Evolutionary conservation across 306 rosid species (phyloP), one percentile per base, ranked within the genome.

Genomic region (Inga laurina): DNA sequence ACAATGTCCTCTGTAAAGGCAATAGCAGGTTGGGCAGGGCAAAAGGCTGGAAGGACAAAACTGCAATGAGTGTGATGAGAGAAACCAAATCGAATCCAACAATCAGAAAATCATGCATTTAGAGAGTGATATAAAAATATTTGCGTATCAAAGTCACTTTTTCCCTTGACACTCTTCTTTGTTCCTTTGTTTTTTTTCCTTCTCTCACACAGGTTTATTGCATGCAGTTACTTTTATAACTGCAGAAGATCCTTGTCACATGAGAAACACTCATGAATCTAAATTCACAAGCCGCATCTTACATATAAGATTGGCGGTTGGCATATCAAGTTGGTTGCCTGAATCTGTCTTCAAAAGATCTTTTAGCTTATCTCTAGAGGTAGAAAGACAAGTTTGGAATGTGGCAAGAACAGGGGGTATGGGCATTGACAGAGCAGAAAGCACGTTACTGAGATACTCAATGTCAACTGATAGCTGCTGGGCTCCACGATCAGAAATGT

Each of bases 401-500:
- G 99, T 91, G 51, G 91, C 88, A 4, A 97, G 93, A 41, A 91
- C 94, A 1, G 84, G 88, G 4, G 99, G 97, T 57, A 90, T 91
- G 70, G 96, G 93, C 99, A 94, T 94, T 67, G 99, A 94, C 19
- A 97, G 79, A 34, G 99, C 99, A 1, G 97, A 91, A 22, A 97
- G 97, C 82, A 97, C 99, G 13, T 94, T 97, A 49, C 97, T 94
- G 13, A 94, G 95, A 90, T 92, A 97, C 82, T 97, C 98, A 12
- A 97, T 89, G 75, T 97, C 99, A 45, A 91, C 99, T 3, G 99
- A 87, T 37, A 97, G 88, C 88, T 97, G 99, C 77, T 91, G 95
- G 0, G 98, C 95, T 64, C 97, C 99, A 4, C 97, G 95, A 71
- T 97, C 99, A 12, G 98, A 90, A 64, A 97, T 88, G 78, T 90